Evolutionary conservation across 257 asterid species (phyloP).

Genomic region (Linaria vulgaris): DNA sequence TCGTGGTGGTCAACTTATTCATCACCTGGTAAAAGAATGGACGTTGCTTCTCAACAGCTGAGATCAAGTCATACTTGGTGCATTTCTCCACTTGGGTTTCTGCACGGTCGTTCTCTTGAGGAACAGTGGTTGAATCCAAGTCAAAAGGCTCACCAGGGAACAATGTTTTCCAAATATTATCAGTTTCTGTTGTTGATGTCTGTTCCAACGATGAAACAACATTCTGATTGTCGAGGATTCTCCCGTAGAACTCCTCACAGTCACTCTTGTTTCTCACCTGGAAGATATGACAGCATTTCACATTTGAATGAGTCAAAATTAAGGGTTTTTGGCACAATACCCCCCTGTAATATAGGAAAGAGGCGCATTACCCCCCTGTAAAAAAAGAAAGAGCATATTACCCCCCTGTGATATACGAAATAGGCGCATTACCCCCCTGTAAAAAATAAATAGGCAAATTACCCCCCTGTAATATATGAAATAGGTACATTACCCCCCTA

Average conservation of each 20-base stretch:
- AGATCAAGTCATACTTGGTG: constrained; percentile 75
- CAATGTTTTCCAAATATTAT: constrained; percentile 61
- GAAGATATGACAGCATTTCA: constrained; percentile 19
- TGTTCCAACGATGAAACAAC: constrained; percentile 67
- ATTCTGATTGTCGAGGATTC: constrained; percentile 66
- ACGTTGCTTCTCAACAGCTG: constrained; percentile 80
- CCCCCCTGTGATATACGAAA: too few relatives aligned
- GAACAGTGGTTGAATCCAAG: constrained; percentile 39
- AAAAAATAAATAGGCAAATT: too few relatives aligned
- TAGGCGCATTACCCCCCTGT: too few relatives aligned
- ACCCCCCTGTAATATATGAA: too few relatives aligned
- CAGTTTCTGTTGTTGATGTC: constrained; percentile 43
- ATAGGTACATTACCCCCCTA: too few relatives aligned
- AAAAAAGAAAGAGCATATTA: too few relatives aligned
- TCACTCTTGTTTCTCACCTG: constrained; percentile 84
- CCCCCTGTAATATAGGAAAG: too few relatives aligned
- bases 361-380: too few relatives aligned
- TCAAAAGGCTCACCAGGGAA: constrained; percentile 72
- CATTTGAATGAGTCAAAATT: too few relatives aligned
- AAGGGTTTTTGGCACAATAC: too few relatives aligned
- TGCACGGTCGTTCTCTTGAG: constrained; percentile 26
- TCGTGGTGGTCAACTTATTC: too few relatives aligned
- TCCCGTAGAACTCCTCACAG: constrained; percentile 74
- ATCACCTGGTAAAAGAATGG: constrained; percentile 93
- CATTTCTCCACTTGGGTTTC: constrained; percentile 35